Evolutionary conservation across 768 basidiomycete genomes (phyloP).

Genomic region (Coprinopsis sp.): DNA sequence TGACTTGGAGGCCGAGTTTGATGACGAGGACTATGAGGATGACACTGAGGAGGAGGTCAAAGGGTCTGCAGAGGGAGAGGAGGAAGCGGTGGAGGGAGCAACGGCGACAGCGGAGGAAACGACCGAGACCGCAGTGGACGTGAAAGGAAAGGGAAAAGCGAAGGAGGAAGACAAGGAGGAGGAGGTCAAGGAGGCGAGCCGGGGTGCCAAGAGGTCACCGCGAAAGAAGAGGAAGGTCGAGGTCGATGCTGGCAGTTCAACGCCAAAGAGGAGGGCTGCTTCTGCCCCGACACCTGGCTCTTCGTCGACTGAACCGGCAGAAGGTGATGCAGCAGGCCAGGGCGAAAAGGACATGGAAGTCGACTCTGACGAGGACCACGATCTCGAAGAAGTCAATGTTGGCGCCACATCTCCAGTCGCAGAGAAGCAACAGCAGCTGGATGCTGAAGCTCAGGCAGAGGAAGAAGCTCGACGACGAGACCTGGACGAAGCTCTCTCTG

Average conservation of each 20-base stretch:
- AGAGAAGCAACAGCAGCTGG: no score
- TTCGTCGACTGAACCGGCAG: slow-evolving; percentile 12
- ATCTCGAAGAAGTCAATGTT: not conserved
- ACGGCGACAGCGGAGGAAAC: slow-evolving; percentile 13
- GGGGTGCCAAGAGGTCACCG: slow-evolving; percentile 9
- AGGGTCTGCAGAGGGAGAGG: slow-evolving; percentile 14
- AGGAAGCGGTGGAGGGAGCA: slow-evolving; percentile 17
- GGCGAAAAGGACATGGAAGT: slow-evolving; percentile 4
- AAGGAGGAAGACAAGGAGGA: slow-evolving; percentile 9
- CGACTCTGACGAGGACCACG: slow-evolving; percentile 7
- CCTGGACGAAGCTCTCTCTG: slow-evolving; percentile 27
- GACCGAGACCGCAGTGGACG: slow-evolving; percentile 11
- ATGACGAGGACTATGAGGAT: slow-evolving; percentile 12
- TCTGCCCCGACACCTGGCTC: not conserved
- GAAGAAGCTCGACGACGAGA: slow-evolving; percentile 1
- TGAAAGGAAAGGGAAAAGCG: slow-evolving; percentile 18
- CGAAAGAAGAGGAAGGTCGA: not conserved
- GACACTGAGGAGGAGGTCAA: slow-evolving; percentile 16
- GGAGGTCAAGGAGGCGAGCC: slow-evolving; percentile 9
- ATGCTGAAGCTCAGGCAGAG: not conserved
- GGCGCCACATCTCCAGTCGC: not conserved
- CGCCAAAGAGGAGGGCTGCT: slow-evolving; percentile 10
- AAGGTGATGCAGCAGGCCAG: slow-evolving; percentile 24
- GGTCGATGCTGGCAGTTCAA: no score
- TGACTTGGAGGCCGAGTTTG: not conserved